Conservation (phyloP, 768 basidiomycete species). For the Trametes elegans region DNA sequence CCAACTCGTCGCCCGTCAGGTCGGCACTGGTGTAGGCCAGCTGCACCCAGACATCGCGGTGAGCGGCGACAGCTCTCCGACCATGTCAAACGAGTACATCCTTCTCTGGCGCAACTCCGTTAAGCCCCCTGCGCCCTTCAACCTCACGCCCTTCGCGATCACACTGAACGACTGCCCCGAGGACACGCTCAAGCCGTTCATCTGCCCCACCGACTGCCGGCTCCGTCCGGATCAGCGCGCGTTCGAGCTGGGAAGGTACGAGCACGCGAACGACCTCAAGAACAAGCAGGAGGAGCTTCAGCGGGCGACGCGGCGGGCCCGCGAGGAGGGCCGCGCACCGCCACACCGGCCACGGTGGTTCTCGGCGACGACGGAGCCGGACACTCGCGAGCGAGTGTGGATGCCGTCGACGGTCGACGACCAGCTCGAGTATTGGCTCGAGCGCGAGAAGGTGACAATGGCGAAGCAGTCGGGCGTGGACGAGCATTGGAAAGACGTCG, state of each 20-base stretch:
- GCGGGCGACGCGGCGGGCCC: slow-evolving; percentile 58
- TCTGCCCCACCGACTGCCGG: slow-evolving; percentile 91
- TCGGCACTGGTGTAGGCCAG: slow-evolving; percentile 51
- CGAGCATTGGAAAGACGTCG: slow-evolving; percentile 67
- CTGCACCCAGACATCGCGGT: slow-evolving; percentile 74
- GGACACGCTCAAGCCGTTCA: slow-evolving; percentile 61
- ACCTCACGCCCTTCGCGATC: slow-evolving; percentile 92
- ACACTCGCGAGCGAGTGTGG: slow-evolving; percentile 92
- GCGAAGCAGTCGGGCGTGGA: slow-evolving; percentile 32
- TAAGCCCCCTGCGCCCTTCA: slow-evolving; percentile 83
- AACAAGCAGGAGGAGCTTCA: slow-evolving; percentile 82
- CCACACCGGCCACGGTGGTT: slow-evolving; percentile 90
- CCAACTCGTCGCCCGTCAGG: slow-evolving; percentile 83
- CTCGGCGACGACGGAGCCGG: slow-evolving; percentile 72
- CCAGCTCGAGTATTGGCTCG: slow-evolving; percentile 78
- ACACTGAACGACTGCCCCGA: slow-evolving; percentile 86
- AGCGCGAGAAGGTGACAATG: slow-evolving; percentile 65
- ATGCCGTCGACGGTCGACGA: slow-evolving; percentile 53
- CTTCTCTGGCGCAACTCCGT: slow-evolving; percentile 92
- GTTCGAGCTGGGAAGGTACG: slow-evolving; percentile 87
- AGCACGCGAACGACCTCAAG: slow-evolving; percentile 80
- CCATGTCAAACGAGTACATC: slow-evolving; percentile 67
- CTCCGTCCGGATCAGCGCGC: slow-evolving; percentile 91
- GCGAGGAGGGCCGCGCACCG: slow-evolving; percentile 73
- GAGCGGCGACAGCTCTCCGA: slow-evolving; percentile 41